Conservation (phyloP, 345 rosid species). For the Reutealis trisperma region DNA sequence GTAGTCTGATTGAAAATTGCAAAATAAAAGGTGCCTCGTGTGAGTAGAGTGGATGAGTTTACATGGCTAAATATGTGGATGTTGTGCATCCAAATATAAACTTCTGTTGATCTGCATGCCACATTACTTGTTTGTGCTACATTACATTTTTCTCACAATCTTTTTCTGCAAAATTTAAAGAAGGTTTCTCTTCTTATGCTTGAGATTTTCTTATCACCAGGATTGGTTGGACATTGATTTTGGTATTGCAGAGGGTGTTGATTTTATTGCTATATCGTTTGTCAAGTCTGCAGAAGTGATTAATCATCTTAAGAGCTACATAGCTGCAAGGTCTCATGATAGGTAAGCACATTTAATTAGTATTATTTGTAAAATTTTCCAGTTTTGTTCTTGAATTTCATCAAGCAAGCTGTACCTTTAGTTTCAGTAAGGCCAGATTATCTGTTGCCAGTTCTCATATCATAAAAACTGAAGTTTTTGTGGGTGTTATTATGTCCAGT, state of each 20-base stretch:
- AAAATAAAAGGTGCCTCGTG: background rate
- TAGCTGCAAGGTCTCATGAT: slow-evolving; percentile 83
- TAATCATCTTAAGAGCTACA: slow-evolving; percentile 90
- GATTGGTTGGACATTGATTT: slow-evolving; percentile 99
- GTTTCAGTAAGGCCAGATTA: background rate
- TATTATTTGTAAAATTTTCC: background rate
- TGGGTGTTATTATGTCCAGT: background rate
- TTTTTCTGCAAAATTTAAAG: background rate
- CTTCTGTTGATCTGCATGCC: background rate
- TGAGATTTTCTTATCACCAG: slow-evolving; percentile 44
- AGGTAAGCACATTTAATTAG: slow-evolving; percentile 45
- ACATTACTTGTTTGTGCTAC: background rate
- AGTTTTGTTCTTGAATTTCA: background rate
- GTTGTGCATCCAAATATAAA: background rate
- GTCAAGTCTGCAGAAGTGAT: slow-evolving; percentile 99
- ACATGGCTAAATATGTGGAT: background rate
- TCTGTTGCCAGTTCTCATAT: slow-evolving; percentile 1
- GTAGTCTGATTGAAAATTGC: background rate
- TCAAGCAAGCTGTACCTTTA: background rate
- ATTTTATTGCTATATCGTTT: slow-evolving; percentile 95
- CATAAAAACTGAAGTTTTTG: background rate
- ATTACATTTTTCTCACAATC: background rate
- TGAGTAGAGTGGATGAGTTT: background rate
- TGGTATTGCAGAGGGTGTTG: slow-evolving; percentile 96
- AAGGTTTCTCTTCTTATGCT: slow-evolving; percentile 18